Evolutionary conservation across 148 eudicot genomes (phyloP), one percentile per base, ranked within the genome.

Genomic region (Talinum fruticosum): DNA sequence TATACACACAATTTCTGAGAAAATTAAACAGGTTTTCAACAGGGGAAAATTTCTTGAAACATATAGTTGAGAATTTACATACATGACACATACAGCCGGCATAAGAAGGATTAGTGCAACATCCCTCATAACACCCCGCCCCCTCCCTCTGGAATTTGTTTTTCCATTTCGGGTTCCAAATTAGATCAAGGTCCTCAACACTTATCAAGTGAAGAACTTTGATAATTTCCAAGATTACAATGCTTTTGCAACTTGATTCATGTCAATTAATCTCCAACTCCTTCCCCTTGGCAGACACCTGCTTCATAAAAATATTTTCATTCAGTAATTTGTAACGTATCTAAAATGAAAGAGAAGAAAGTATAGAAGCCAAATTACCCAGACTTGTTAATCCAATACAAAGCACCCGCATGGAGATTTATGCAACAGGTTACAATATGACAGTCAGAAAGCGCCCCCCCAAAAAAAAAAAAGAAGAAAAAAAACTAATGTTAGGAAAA

Each of bases 21-120:
- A 49, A 49, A 49, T 10, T 12, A 49, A 49, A 12, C 54, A n/a
- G n/a, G 4, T 12, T 12, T 49, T 0, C 3, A 7, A 49, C 10
- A 49, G 14, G 3, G 54, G 18, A 49, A 49, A 34, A 33, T 61
- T 8, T 77, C 44, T 35, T 6, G 54, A 53, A 28, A 3, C 16
- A 36, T 47, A 73, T 54, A 8, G 47, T 18, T 73, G 6, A 54
- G 70, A 54, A 77, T 82, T 33, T 78, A 78, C 78, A 74, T 57
- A 66, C 72, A 51, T 72, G 54, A 49, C 13, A 10, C 54, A 49
- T 13, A 54, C 80, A 73, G 66, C 44, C 23, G 26, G 64, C 23
- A 47, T 26, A 73, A 69, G 49, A 37, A 75, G 30, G 33, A 30
- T 30, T 53, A 57, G 47, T 68, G 29, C 66, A 66, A 45, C 38